A percentile compares a stretch with the other conserved stretches of the same genome.
Evolutionary conservation across 75 land plant species (phyloP).

Genomic region (Selaginella tamariscina): DNA sequence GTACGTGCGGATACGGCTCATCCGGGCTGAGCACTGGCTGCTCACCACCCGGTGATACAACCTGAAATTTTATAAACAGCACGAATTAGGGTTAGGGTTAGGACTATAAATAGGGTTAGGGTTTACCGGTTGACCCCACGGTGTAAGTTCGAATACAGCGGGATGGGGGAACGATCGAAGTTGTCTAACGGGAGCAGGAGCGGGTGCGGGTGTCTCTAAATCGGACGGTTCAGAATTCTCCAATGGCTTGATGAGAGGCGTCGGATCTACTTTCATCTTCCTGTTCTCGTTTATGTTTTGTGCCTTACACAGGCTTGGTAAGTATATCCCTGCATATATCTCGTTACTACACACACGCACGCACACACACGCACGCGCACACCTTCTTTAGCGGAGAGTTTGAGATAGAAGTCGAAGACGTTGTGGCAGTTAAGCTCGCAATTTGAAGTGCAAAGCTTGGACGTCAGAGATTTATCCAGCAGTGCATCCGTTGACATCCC

Average conservation of each 20-base stretch:
- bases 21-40: too few relatives aligned
- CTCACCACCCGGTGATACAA: too few relatives aligned
- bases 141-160: too few relatives aligned
- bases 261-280: conserved; percentile 1
- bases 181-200: not conserved
- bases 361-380: not conserved
- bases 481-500: conserved; percentile 57
- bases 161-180: too few relatives aligned
- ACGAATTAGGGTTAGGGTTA: too few relatives aligned
- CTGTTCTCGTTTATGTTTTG: not conserved
- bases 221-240: too few relatives aligned
- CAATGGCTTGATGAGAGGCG: not conserved
- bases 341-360: not conserved
- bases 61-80: too few relatives aligned
- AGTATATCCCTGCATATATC: not conserved
- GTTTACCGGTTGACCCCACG: too few relatives aligned
- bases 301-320: not conserved
- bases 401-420: conserved; percentile 55
- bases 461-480: conserved; percentile 29
- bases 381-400: conserved; percentile 69
- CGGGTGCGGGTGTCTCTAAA: not conserved
- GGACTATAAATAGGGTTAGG: too few relatives aligned
- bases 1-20: too few relatives aligned
- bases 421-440: conserved; percentile 59
- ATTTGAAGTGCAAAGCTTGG: conserved; percentile 42